Percentiles rank a stretch among this genome's conserved stretches.
phyloP scores from a whole-genome alignment of 495 filamentous ascomycete species.

The Poronia punctata region DNA sequence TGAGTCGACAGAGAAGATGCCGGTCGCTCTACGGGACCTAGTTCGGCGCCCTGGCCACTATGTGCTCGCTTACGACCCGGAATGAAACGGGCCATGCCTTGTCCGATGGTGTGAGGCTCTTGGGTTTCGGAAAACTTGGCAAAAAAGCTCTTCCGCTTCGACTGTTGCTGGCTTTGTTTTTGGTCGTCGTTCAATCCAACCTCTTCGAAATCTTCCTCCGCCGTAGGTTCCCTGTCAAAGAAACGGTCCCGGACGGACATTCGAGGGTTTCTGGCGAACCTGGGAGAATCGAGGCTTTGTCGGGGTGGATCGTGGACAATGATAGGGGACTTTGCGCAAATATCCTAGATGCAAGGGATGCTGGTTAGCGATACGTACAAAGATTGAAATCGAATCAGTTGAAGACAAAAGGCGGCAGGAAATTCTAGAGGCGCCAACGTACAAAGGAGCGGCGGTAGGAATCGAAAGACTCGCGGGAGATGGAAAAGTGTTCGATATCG shows the following conservation, averaged over 20 bases:
- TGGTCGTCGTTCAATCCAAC: constrained; percentile 76
- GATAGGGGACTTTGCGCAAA: constrained; percentile 81
- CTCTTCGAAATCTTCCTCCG: constrained; percentile 83
- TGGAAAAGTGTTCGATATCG: constrained; percentile 90
- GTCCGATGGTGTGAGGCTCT: constrained; percentile 31
- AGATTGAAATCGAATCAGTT: too few relatives aligned
- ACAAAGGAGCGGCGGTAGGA: constrained; percentile 96
- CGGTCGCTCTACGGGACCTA: constrained; percentile 48
- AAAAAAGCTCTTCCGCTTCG: constrained; percentile 79
- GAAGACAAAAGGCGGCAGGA: constrained; percentile 1
- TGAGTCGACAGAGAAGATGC: constrained; percentile 22
- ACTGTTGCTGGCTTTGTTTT: constrained; percentile 38
- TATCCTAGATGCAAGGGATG: constrained; percentile 57
- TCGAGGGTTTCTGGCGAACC: constrained; percentile 50
- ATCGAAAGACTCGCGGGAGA: constrained; percentile 96
- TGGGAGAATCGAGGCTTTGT: constrained; percentile 69
- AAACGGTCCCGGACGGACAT: constrained; percentile 44
- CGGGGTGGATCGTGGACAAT: constrained; percentile 55
- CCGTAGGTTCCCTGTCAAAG: constrained; percentile 50
- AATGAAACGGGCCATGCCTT: constrained; percentile 55
- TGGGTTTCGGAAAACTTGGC: constrained; percentile 66
- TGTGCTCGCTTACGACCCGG: constrained; percentile 67
- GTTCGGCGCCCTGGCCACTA: constrained; percentile 64
- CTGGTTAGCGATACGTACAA: too few relatives aligned
- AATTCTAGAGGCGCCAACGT: constrained; percentile 27